These are phyloP conservation scores for Venturia effusa DNA, from an alignment of 2,329 filamentous ascomycete species.

Conservation along the genomic window DNA sequence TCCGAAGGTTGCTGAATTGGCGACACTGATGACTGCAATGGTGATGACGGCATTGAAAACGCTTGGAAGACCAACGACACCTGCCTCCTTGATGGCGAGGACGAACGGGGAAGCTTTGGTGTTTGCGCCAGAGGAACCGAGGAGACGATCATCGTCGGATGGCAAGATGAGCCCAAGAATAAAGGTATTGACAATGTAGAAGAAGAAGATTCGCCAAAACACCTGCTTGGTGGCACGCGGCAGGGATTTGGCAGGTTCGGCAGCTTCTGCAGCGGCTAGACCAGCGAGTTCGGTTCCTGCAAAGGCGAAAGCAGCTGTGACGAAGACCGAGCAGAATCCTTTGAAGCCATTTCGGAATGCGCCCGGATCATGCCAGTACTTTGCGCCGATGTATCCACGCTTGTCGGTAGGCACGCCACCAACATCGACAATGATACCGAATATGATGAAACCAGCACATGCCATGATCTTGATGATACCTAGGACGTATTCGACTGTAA, in stretches of 20 bases:
- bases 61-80: slow-evolving; percentile 48
- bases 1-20: slow-evolving; percentile 48
- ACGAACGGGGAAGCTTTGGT: slow-evolving; percentile 52
- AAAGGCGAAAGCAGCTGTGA: slow-evolving; percentile 53
- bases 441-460: slow-evolving; percentile 52
- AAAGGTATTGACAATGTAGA: slow-evolving; percentile 34
- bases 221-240: slow-evolving; percentile 35
- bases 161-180: slow-evolving; percentile 34
- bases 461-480: slow-evolving; percentile 47
- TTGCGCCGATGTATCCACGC: slow-evolving; percentile 48
- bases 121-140: slow-evolving; percentile 20
- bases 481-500: slow-evolving; percentile 45
- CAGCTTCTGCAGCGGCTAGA: slow-evolving; percentile 47
- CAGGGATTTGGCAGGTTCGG: slow-evolving; percentile 41
- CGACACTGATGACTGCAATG: slow-evolving; percentile 48
- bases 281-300: slow-evolving; percentile 52
- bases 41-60: slow-evolving; percentile 60
- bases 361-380: slow-evolving; percentile 45
- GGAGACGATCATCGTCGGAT: slow-evolving; percentile 22
- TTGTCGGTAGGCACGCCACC: slow-evolving; percentile 47
- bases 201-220: slow-evolving; percentile 37
- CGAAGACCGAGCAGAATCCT: slow-evolving; percentile 52
- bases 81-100: slow-evolving; percentile 50
- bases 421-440: slow-evolving; percentile 49
- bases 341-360: slow-evolving; percentile 50